These are phyloP conservation scores for Cyclostephanos tholiformis DNA, from an alignment of 108 stramenopile genomes.

Conservation along the genomic window DNA sequence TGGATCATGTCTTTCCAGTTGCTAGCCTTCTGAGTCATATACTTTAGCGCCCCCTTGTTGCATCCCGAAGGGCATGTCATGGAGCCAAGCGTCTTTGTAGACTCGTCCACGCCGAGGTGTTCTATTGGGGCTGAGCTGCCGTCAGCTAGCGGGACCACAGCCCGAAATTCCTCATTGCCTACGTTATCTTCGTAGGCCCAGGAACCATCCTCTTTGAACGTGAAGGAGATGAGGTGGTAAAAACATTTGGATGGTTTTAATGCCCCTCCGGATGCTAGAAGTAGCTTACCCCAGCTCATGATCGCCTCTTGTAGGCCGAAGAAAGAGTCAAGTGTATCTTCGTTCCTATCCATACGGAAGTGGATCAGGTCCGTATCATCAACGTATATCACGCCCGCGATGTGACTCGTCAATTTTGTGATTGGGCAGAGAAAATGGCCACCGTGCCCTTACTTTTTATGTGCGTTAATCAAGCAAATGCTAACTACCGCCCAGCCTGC, in stretches of 20 bases:
- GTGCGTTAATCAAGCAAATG: not conserved
- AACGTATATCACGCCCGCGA: not conserved
- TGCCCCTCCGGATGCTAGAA: not conserved
- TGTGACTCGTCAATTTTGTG: not conserved
- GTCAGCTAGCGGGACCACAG: not conserved
- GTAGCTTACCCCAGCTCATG: slow-evolving; percentile 2
- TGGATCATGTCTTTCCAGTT: slow-evolving; percentile 1
- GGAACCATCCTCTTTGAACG: not conserved
- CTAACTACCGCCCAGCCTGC: slow-evolving; percentile 1
- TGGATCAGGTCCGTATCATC: not conserved
- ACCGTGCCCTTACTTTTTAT: slow-evolving; percentile 5
- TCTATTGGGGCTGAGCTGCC: not conserved
- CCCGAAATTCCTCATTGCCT: not conserved
- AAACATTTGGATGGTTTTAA: slow-evolving; percentile 23
- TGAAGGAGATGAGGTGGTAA: slow-evolving; percentile 15
- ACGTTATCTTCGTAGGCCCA: slow-evolving; percentile 8
- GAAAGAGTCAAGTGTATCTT: not conserved
- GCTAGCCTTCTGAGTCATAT: not conserved
- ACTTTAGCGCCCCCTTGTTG: not conserved
- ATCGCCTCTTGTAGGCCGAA: not conserved
- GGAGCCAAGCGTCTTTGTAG: slow-evolving; percentile 3
- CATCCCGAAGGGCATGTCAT: slow-evolving; percentile 4
- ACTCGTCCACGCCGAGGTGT: not conserved
- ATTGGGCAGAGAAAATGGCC: slow-evolving; percentile 3
- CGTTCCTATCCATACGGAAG: not conserved